Percentiles rank a stretch among this genome's conserved stretches.
Conservation (phyloP, 176 grass and related monocot species). For the Rhynchospora tenuis region DNA sequence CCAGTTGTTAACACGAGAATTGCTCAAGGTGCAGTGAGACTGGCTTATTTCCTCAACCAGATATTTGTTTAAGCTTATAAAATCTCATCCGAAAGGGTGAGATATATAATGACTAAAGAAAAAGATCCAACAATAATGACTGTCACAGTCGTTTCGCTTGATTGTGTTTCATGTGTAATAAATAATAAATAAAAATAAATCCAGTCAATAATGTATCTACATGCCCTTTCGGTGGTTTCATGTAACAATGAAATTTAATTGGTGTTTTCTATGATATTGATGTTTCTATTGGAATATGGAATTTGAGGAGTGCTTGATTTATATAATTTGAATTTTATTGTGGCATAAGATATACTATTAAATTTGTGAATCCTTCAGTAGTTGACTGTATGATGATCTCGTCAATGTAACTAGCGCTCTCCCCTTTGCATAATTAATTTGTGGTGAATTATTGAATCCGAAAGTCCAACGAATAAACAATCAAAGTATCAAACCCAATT, state of each 20-base stretch:
- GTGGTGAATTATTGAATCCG: too few species aligned
- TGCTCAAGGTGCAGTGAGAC: neutral
- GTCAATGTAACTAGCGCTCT: too few species aligned
- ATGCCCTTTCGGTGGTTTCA: neutral
- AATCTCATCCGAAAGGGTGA: neutral
- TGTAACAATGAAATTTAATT: neutral
- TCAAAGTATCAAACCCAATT: too few species aligned
- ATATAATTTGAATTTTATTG: neutral
- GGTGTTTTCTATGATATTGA: neutral
- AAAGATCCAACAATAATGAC: too few species aligned
- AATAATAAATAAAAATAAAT: neutral
- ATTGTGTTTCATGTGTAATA: too few species aligned
- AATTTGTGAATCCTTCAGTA: too few species aligned
- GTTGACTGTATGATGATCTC: too few species aligned
- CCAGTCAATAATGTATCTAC: neutral
- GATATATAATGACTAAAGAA: neutral
- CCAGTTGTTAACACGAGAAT: neutral
- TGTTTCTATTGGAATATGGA: neutral
- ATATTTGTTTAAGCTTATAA: neutral
- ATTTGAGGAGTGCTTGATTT: neutral
- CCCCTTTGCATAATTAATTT: too few species aligned
- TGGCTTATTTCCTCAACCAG: neutral
- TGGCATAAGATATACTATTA: too few species aligned
- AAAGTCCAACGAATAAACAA: too few species aligned
- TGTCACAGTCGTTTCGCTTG: too few species aligned